Percentiles rank a stretch among this genome's conserved stretches.
Evolutionary conservation across 257 asterid genomes (phyloP).

Genomic region (Forsythia suspensa): DNA sequence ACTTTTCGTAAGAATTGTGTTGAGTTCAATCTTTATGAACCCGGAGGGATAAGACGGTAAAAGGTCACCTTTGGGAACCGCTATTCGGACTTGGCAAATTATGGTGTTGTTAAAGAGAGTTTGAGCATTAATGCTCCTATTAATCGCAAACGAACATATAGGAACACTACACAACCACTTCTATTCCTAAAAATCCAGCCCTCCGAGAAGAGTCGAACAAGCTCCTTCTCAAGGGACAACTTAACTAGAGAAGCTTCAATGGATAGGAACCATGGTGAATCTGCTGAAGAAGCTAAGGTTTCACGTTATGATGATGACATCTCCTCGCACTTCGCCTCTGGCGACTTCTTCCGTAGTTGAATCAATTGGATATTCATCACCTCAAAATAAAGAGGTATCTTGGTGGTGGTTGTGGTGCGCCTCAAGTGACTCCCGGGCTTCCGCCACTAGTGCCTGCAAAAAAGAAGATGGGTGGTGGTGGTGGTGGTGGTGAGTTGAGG

Average conservation of each 20-base stretch:
- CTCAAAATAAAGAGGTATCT: constrained; percentile 56
- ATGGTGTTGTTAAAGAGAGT: constrained; percentile 51
- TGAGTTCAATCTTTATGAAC: constrained; percentile 72
- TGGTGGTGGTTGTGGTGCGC: background rate
- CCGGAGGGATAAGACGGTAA: constrained; percentile 64
- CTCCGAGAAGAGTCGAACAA: constrained; percentile 21
- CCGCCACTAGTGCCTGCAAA: too few species aligned
- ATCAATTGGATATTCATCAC: constrained; percentile 58
- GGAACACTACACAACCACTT: constrained; percentile 70
- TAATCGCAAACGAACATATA: constrained; percentile 65
- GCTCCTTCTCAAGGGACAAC: background rate
- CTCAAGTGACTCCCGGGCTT: too few species aligned
- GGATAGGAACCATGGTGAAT: constrained; percentile 48
- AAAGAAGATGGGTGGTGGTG: too few species aligned
- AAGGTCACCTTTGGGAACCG: constrained; percentile 80
- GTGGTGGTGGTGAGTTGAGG: too few species aligned
- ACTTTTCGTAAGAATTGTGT: constrained; percentile 61
- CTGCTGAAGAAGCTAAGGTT: constrained; percentile 74
- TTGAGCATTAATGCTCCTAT: constrained; percentile 51
- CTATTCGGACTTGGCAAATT: constrained; percentile 68
- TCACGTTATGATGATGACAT: constrained; percentile 72
- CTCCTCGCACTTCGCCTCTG: constrained; percentile 70
- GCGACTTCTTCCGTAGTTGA: constrained; percentile 58
- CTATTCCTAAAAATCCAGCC: constrained; percentile 62
- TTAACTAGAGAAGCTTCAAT: constrained; percentile 46